Evolutionary conservation across 768 basidiomycete species (phyloP), one percentile per base, ranked within the genome.

Genomic region (Suillus weaverae): DNA sequence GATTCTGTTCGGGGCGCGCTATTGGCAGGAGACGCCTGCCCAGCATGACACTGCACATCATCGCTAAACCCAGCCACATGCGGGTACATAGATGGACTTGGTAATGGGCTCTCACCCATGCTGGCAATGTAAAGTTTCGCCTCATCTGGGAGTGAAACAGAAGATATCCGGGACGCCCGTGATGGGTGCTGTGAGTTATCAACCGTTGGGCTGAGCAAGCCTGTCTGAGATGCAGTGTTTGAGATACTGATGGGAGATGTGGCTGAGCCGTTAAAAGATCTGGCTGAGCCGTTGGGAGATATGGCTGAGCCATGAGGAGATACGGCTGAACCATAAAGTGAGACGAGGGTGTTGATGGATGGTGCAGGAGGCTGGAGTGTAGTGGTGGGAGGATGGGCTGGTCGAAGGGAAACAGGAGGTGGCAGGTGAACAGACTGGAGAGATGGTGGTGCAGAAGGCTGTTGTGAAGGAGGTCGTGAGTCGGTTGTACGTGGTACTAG

Each of bases 101-200:
- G 76, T 9, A 78, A 71, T 3, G 90, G 88, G 5, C 86, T 88
- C 63, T 91, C 90, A 43, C 76, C 77, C 84, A 90, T 87, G 69
- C 83, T 85, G 43, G 85, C 81, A 63, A 91, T 88, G 70, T 91
- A 92, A 56, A 84, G 86, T 67, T 81, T 85, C 18, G 91, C 89
- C 73, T 94, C 92, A 62, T 92, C 90, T 1, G 92, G 89, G 43
- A 92, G 80, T 39, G 88, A 86, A 59, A 89, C 84, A 20, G 51
- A 32, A 41, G 88, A 86, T 50, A 89, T 84, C 30, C 84, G 83
- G 10, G 90, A 92, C 60, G 89, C 88, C 62, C 88, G 84, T n/a
- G 85, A 84, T 20, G 80, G 68, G 6, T 77, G 72, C n/a, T 74
- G 73, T 26, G 76, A 74, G 66, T 72, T 71, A 71, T 80, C 75